phyloP scores from a whole-genome alignment of 768 basidiomycete genomes.

The Tulasnella sp. region DNA sequence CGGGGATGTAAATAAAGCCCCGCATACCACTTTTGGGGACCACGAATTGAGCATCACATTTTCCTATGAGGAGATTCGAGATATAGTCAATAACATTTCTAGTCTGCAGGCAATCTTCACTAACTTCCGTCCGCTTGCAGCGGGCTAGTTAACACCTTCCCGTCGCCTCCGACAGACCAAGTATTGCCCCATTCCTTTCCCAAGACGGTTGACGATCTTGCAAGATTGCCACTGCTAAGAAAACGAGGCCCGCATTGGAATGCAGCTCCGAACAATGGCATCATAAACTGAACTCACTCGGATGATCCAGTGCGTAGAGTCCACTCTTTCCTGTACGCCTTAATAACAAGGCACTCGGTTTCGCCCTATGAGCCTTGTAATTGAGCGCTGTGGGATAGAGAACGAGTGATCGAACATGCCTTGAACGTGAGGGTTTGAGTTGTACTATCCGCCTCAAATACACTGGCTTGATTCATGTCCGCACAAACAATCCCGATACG shows the following conservation, averaged over 20 bases:
- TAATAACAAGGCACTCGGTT: no score
- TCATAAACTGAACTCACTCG: no score
- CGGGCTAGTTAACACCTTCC: background rate
- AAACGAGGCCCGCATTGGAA: background rate
- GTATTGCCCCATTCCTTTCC: background rate
- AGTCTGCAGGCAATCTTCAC: background rate
- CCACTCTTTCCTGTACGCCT: no score
- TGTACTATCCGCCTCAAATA: no score
- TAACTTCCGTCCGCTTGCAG: background rate
- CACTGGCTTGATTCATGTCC: no score
- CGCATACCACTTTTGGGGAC: rapidly evolving
- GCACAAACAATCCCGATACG: no score
- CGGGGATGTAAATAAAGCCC: background rate
- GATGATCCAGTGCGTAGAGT: no score
- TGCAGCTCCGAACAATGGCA: no score
- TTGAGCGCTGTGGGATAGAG: no score
- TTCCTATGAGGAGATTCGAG: background rate
- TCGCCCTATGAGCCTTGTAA: no score
- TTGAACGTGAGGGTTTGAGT: no score
- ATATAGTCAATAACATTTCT: background rate
- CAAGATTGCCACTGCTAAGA: background rate
- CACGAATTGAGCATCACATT: background rate
- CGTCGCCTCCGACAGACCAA: background rate
- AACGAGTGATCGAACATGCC: no score
- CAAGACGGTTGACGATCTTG: background rate